Percentiles rank a stretch among this genome's conserved stretches.
These are phyloP conservation scores for Drosera spatulata DNA, from an alignment of 179 eudicot species.

Conservation along the genomic window DNA sequence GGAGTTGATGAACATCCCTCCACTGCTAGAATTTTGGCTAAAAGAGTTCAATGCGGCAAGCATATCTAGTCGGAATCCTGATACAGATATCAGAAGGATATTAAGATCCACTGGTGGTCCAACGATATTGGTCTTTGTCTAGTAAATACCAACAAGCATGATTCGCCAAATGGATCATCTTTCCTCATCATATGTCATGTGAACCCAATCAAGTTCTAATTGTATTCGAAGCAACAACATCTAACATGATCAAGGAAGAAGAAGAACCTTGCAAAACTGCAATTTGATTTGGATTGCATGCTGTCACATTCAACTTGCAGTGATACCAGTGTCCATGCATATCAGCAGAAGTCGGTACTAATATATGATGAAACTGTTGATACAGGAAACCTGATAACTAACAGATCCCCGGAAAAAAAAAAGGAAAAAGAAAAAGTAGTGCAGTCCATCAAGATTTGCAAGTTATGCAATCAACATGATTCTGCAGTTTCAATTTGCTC, in stretches of 20 bases:
- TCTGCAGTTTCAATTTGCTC: not conserved
- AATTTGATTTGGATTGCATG: constrained; percentile 46
- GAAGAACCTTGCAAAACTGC: constrained; percentile 57
- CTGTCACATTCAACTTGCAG: constrained; percentile 49
- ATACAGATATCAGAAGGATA: not conserved
- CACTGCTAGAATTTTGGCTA: constrained; percentile 36
- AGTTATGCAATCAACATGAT: not conserved
- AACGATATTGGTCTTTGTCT: not conserved
- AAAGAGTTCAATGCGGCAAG: constrained; percentile 45
- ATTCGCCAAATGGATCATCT: not conserved
- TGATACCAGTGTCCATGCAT: constrained; percentile 51
- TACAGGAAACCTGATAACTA: not conserved
- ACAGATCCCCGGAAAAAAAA: not conserved
- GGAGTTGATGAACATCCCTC: constrained; percentile 87
- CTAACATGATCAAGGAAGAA: not conserved
- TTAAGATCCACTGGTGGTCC: not conserved
- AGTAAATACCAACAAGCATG: not conserved
- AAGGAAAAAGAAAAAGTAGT: not conserved
- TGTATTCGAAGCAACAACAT: not conserved
- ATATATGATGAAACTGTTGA: constrained; percentile 62
- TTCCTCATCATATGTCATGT: not conserved
- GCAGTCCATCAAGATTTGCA: not conserved
- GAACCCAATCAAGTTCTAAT: not conserved
- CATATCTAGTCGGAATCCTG: constrained; percentile 70
- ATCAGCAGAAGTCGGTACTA: constrained; percentile 87